phyloP scores from a whole-genome alignment of 805 yeast species.

The Ogataea ramenticola region DNA sequence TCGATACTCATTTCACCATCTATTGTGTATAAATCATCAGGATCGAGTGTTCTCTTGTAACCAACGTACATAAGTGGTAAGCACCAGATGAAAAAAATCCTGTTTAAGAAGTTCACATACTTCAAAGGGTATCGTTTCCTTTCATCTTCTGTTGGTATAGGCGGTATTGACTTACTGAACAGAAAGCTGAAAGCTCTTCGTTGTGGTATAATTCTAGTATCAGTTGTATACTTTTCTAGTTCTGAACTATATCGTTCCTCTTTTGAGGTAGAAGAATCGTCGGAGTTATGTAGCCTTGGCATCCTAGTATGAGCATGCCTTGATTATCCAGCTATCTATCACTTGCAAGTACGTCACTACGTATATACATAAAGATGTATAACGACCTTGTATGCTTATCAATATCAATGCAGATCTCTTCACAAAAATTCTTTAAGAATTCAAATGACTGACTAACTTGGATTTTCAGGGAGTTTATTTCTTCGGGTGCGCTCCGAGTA shows the following conservation, averaged over 20 bases:
- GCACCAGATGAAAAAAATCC: conserved; percentile 59
- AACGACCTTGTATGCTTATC: no score
- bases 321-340: no score
- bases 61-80: conserved; percentile 58
- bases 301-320: no score
- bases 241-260: background rate
- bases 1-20: conserved; percentile 36
- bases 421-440: no score
- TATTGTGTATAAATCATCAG: conserved; percentile 52
- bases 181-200: conserved; percentile 28
- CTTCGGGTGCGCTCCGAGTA: no score
- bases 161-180: conserved; percentile 36
- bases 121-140: conserved; percentile 38
- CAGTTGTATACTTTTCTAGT: conserved; percentile 2
- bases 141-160: conserved; percentile 44
- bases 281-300: no score
- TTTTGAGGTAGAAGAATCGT: no score
- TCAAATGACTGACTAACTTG: no score
- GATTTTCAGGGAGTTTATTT: no score
- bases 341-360: no score
- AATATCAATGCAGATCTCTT: no score
- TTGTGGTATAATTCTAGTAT: conserved; percentile 23
- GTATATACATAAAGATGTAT: no score
- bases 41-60: conserved; percentile 62
- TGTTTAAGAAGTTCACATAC: conserved; percentile 32